phyloP scores from a whole-genome alignment of 257 asterid genomes.

The Jacaranda copaia region DNA sequence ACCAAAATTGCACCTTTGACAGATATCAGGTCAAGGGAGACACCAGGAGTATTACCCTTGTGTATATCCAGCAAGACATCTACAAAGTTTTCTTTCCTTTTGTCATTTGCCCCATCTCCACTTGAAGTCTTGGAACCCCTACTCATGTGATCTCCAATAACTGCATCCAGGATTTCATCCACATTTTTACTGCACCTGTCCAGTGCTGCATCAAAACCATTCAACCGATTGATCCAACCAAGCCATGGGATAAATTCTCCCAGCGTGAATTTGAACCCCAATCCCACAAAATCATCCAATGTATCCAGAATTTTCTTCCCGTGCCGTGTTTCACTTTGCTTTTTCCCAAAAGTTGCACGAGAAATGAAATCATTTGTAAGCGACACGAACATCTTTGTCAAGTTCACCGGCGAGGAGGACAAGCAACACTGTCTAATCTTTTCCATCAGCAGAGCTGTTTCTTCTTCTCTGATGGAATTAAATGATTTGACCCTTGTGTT shows the following conservation, averaged over 20 bases:
- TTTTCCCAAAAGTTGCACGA: slow-evolving; percentile 33
- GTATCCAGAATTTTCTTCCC: slow-evolving; percentile 9
- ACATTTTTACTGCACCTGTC: background rate
- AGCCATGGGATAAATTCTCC: slow-evolving; percentile 45
- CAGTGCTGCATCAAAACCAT: slow-evolving; percentile 19
- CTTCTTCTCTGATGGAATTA: slow-evolving; percentile 29
- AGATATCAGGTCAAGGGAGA: slow-evolving; percentile 7
- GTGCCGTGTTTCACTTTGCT: background rate
- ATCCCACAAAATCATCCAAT: background rate
- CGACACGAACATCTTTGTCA: slow-evolving; percentile 13
- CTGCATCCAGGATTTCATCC: slow-evolving; percentile 33
- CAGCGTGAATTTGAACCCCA: slow-evolving; percentile 16
- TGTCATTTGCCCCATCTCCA: too few species aligned
- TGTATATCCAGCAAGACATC: slow-evolving; percentile 35
- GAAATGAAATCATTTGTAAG: slow-evolving; percentile 25
- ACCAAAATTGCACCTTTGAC: slow-evolving; percentile 29
- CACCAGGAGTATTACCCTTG: slow-evolving; percentile 30
- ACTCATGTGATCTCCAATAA: slow-evolving; percentile 17
- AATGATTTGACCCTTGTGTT: slow-evolving; percentile 28
- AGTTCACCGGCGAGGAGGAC: background rate
- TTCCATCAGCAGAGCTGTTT: slow-evolving; percentile 10
- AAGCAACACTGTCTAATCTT: background rate
- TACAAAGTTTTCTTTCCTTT: slow-evolving; percentile 13
- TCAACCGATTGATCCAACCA: slow-evolving; percentile 38
- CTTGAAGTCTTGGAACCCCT: too few species aligned